Evolutionary conservation across 371 early-diverging fungal species (phyloP), one percentile per base, ranked within the genome.

Genomic region (Mucor piriformis): DNA sequence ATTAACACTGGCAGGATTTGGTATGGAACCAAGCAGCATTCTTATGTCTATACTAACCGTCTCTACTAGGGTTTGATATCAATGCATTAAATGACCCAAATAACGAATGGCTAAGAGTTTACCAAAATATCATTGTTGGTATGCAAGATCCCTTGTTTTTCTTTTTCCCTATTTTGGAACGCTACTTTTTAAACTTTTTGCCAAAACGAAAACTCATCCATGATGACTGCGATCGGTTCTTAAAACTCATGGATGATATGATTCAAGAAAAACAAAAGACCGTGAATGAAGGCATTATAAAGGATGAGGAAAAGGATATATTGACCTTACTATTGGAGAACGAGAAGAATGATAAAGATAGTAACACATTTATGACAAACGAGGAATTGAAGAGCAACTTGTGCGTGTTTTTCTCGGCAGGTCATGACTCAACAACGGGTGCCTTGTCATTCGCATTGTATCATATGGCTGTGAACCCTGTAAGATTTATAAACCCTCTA

Each of bases 371-470:
- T 27, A 42, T 29, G 49, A 49, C 49, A 12, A 42, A 53, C 37
- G 16, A 35, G n/a, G 63, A 54, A 29, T 12, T 54, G n/a, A 54
- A 46, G 67, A 54, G 54, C 32, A 68, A 68, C 24, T 20, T 70
- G 2, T 46, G 32, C 29, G 34, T 63, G 12, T 68, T 74, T 35
- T 74, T 70, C 46, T 53, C 67, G 12, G 61, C 68, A 34, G 71
- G 86, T 11, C 83, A 85, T 37, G 86, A 86, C 11, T 82, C 86
- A 13, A 76, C 83, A 2, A 67, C 86, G 11, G 71, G 67, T 38
- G 66, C 79, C 3, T 56, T 86, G 58, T 58, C 72, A 20, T 75
- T 71, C 27, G 46, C 73, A 43, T 52, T 83, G 38, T 77, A 76
- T 38, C 63, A 68, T 44, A 59, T 86, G 50, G 81, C 83, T 13